Percentiles rank a stretch among this genome's conserved stretches.
Evolutionary conservation across 2,329 filamentous ascomycete species (phyloP).

Genomic region (Paecilomyces dactylethromorphus): DNA sequence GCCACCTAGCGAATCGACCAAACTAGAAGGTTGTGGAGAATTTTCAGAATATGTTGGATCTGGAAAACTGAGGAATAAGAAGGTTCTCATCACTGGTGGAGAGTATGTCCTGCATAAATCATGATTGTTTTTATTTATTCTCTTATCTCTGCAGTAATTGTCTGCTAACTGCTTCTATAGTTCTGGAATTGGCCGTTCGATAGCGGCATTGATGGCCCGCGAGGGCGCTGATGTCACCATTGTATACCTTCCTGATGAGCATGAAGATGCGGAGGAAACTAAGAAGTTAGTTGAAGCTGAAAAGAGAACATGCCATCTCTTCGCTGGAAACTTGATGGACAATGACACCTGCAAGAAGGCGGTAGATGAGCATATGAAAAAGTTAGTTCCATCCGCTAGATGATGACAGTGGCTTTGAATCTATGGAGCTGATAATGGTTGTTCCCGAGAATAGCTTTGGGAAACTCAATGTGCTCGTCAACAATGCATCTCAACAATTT

Average conservation of each 20-base stretch:
- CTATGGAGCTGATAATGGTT: background rate
- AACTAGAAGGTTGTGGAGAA: constrained; percentile 18
- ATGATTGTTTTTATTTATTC: too few species aligned
- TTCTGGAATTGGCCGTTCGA: constrained; percentile 50
- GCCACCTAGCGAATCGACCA: constrained; percentile 27
- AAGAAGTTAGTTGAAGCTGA: constrained; percentile 48
- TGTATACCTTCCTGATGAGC: constrained; percentile 50
- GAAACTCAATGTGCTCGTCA: constrained; percentile 48
- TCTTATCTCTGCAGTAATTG: background rate
- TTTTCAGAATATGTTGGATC: constrained; percentile 38
- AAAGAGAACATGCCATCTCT: constrained; percentile 41
- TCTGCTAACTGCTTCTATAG: constrained; percentile 18
- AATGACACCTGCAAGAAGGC: constrained; percentile 45
- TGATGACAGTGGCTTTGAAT: background rate
- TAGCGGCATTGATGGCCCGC: constrained; percentile 51
- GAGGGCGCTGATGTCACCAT: constrained; percentile 54
- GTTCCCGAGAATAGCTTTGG: constrained; percentile 24
- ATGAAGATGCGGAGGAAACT: constrained; percentile 50
- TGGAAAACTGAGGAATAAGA: constrained; percentile 45
- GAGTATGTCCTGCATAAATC: constrained; percentile 36
- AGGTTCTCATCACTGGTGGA: constrained; percentile 51
- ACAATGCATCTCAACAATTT: constrained; percentile 54
- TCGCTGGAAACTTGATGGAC: constrained; percentile 45
- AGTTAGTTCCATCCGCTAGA: constrained; percentile 18
- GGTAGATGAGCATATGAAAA: constrained; percentile 49